phyloP scores from a whole-genome alignment of 148 eudicot species.

The Agrostemma githago region DNA sequence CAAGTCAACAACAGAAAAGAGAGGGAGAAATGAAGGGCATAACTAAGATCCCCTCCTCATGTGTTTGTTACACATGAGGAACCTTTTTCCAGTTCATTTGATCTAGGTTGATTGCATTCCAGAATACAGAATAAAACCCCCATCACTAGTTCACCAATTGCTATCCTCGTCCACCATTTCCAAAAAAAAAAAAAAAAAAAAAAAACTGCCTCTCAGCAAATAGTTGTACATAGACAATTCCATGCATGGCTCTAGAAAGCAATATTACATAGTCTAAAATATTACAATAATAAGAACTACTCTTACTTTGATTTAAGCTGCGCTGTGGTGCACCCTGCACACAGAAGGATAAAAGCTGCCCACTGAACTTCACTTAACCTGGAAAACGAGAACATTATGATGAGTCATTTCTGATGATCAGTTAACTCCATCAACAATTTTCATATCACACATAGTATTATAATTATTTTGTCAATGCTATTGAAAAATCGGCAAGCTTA shows the following conservation, averaged over 20 bases:
- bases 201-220: neutral
- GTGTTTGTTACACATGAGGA: neutral
- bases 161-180: too few relatives aligned
- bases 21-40: neutral
- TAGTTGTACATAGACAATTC: neutral
- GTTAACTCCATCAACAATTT: neutral
- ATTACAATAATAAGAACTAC: neutral
- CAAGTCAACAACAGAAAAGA: neutral
- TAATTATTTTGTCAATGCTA: neutral
- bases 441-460: neutral
- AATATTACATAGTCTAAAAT: neutral
- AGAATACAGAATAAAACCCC: too few relatives aligned
- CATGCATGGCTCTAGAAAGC: neutral
- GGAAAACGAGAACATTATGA: constrained; percentile 13
- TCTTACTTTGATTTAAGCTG: constrained; percentile 92
- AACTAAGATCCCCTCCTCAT: neutral
- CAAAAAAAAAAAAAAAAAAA: neutral
- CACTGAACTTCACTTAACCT: constrained; percentile 97
- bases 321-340: constrained; percentile 99
- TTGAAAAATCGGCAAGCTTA: constrained; percentile 9
- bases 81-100: neutral
- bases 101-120: too few relatives aligned
- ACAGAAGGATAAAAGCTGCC: constrained; percentile 92
- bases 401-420: neutral
- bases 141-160: too few relatives aligned